A percentile compares a stretch with the other conserved stretches of the same genome.
Evolutionary conservation across 2,329 filamentous ascomycete species (phyloP).

Genomic region (Pyricularia grisea): DNA sequence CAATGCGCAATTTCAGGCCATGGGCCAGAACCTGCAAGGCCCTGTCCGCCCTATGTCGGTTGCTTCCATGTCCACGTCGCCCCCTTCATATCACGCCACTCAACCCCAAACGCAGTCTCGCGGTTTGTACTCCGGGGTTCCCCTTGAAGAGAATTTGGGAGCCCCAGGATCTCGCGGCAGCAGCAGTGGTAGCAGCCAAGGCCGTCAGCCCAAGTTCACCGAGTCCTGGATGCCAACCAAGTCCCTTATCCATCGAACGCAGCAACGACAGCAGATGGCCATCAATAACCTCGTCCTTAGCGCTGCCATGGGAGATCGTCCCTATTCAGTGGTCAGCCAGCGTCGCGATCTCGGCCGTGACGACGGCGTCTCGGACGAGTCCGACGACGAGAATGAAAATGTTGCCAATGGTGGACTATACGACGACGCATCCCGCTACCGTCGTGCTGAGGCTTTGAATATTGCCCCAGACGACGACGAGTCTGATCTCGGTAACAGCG

Average conservation of each 20-base stretch:
- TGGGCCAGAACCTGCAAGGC: constrained; percentile 12
- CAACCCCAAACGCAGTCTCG: constrained; percentile 17
- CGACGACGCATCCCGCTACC: constrained; percentile 11
- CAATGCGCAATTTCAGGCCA: constrained; percentile 3
- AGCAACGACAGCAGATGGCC: constrained; percentile 39
- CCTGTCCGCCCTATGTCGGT: constrained; percentile 13
- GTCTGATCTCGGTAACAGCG: constrained; percentile 13
- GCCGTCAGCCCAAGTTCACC: constrained; percentile 36
- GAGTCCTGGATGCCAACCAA: constrained; percentile 47
- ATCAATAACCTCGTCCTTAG: constrained; percentile 22
- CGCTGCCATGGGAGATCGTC: constrained; percentile 22
- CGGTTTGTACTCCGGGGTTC: constrained; percentile 40
- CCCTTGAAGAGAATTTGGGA: constrained; percentile 27
- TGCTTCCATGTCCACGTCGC: neutral
- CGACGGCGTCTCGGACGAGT: constrained; percentile 26
- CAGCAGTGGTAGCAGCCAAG: constrained; percentile 16
- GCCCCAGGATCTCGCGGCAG: constrained; percentile 8
- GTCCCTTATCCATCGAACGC: constrained; percentile 42
- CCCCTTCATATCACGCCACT: constrained; percentile 7
- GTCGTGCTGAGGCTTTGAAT: constrained; percentile 11
- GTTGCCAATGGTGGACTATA: constrained; percentile 5
- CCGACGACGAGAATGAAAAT: constrained; percentile 21
- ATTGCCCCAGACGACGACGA: constrained; percentile 15
- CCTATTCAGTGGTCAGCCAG: constrained; percentile 38
- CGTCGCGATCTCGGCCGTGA: constrained; percentile 26